Evolutionary conservation across 2,329 filamentous ascomycete species (phyloP).

Genomic region (Neopestalotiopsis sp.): DNA sequence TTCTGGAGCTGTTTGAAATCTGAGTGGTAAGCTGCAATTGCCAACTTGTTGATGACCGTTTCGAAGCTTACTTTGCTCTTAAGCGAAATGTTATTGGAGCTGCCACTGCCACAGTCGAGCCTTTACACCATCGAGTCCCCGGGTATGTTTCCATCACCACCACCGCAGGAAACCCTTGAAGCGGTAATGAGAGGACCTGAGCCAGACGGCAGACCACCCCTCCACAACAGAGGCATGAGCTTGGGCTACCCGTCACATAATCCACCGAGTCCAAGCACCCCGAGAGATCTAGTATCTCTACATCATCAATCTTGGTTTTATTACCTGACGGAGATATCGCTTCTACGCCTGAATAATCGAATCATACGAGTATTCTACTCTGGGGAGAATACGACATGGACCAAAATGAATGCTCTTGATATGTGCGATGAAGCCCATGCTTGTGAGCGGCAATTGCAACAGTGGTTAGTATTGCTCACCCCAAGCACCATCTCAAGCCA

Average conservation of each 20-base stretch:
- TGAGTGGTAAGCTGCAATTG: neutral
- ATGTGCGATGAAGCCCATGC: neutral
- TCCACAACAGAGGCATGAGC: neutral
- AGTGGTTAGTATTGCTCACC: neutral
- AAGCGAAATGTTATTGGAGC: neutral
- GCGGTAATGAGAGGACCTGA: neutral
- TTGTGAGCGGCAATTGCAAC: neutral
- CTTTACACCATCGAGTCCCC: neutral
- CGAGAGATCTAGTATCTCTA: neutral
- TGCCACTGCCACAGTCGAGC: neutral
- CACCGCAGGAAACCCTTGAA: neutral
- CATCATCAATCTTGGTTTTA: neutral
- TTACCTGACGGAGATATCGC: neutral
- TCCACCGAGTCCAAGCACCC: neutral
- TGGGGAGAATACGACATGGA: neutral
- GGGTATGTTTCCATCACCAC: neutral
- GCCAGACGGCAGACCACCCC: neutral
- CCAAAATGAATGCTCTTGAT: neutral
- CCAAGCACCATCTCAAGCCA: neutral
- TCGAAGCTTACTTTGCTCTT: neutral
- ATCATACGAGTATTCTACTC: neutral
- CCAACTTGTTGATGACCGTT: neutral
- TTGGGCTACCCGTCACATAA: neutral
- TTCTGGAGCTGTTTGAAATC: conserved; percentile 5
- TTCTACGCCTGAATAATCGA: neutral